Evolutionary conservation across 768 basidiomycete species (phyloP).

Genomic region (Pleurotus salmoneostramineus): DNA sequence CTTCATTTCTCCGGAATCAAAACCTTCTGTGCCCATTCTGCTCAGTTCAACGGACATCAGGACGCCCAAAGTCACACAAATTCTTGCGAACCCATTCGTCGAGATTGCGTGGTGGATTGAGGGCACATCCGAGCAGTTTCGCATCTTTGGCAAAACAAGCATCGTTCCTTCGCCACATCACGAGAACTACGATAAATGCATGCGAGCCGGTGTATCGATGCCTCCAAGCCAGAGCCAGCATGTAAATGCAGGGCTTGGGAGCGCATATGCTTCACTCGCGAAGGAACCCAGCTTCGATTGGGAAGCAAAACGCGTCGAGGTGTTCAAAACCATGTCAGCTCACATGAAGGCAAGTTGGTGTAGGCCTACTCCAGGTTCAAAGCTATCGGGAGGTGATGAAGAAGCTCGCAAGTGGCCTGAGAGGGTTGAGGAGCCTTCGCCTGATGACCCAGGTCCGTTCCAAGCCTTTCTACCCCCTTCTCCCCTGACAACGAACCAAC

Average conservation of each 20-base stretch:
- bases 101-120: conserved; percentile 77
- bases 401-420: conserved; percentile 62
- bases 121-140: conserved; percentile 67
- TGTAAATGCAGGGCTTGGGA: conserved; percentile 11
- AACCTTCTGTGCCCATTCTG: conserved; percentile 54
- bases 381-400: conserved; percentile 45
- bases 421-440: conserved; percentile 41
- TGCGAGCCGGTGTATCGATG: conserved; percentile 17
- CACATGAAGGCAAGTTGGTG: conserved; percentile 72
- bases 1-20: conserved; percentile 41
- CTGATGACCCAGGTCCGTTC: conserved; percentile 12
- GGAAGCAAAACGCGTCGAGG: conserved; percentile 58
- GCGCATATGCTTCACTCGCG: conserved; percentile 27
- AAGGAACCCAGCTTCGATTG: conserved; percentile 48
- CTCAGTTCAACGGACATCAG: conserved; percentile 71
- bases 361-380: conserved; percentile 60
- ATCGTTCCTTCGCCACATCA: conserved; percentile 50
- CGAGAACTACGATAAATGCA: conserved; percentile 29
- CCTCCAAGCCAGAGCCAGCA: conserved; percentile 14
- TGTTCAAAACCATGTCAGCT: conserved; percentile 56
- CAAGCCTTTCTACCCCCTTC: too few relatives aligned
- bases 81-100: conserved; percentile 42
- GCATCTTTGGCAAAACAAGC: conserved; percentile 54
- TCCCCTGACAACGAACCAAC: too few relatives aligned
- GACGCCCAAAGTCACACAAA: conserved; percentile 60